Evolutionary conservation across 495 filamentous ascomycete genomes (phyloP).

Genomic region (Sabuloglossum arenarium): DNA sequence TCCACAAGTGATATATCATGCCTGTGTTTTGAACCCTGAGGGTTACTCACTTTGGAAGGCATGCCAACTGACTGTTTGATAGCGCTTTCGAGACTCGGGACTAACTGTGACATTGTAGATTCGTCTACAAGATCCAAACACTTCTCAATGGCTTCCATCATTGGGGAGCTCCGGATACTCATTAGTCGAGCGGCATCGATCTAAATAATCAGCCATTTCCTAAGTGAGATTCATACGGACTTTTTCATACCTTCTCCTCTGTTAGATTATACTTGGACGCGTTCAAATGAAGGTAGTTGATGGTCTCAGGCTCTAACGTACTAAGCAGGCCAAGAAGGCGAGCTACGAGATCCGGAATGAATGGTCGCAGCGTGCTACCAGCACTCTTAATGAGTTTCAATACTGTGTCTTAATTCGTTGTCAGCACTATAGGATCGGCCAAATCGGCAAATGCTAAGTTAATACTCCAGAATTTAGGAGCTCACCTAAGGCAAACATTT

Average conservation of each 20-base stretch:
- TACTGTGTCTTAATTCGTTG: slow-evolving; percentile 31
- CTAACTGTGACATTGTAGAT: slow-evolving; percentile 47
- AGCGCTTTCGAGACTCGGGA: slow-evolving; percentile 45
- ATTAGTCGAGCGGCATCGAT: slow-evolving; percentile 69
- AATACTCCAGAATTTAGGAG: neutral
- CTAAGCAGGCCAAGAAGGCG: slow-evolving; percentile 62
- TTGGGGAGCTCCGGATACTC: slow-evolving; percentile 65
- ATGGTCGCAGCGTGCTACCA: slow-evolving; percentile 49
- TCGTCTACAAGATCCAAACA: slow-evolving; percentile 74
- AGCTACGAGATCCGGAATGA: slow-evolving; percentile 61
- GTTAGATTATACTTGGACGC: slow-evolving; percentile 69
- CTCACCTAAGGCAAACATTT: slow-evolving; percentile 25
- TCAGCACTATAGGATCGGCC: slow-evolving; percentile 20
- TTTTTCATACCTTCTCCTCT: slow-evolving; percentile 28
- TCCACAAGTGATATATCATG: neutral
- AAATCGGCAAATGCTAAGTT: neutral
- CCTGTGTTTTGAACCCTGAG: neutral
- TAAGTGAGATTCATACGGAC: neutral
- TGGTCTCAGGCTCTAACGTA: slow-evolving; percentile 61
- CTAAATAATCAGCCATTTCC: slow-evolving; percentile 10
- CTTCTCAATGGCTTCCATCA: slow-evolving; percentile 84
- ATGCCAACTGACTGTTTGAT: slow-evolving; percentile 75
- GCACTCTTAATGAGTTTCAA: slow-evolving; percentile 67
- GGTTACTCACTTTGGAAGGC: slow-evolving; percentile 42
- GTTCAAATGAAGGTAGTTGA: slow-evolving; percentile 86